Percentiles rank a stretch among this genome's conserved stretches.
phyloP scores from a whole-genome alignment of 2,329 filamentous ascomycete genomes.

The Pseudocercospora vitis region DNA sequence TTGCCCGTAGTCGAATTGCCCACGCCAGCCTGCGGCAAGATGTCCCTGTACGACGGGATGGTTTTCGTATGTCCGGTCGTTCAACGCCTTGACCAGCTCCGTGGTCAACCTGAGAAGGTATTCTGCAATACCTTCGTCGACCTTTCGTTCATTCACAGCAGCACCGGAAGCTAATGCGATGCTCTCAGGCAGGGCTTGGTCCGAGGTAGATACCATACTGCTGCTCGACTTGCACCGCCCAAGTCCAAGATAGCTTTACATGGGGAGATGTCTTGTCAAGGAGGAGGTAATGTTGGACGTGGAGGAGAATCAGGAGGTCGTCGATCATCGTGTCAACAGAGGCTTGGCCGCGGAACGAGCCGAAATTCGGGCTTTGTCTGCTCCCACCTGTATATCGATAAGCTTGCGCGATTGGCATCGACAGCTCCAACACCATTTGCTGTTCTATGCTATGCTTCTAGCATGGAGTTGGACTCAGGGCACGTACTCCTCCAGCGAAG shows the following conservation, averaged over 20 bases:
- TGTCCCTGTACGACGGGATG: neutral
- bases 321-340: neutral
- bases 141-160: neutral
- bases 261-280: neutral
- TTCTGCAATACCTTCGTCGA: neutral
- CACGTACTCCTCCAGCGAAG: too few species aligned
- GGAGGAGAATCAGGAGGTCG: neutral
- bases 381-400: neutral
- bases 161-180: neutral
- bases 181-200: neutral
- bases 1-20: constrained; percentile 4
- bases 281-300: neutral
- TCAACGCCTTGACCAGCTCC: neutral
- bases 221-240: neutral
- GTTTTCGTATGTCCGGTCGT: neutral
- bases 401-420: neutral
- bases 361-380: neutral
- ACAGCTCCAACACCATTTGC: neutral
- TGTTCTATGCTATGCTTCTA: too few species aligned
- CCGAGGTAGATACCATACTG: neutral
- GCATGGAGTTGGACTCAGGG: too few species aligned
- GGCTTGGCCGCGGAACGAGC: neutral
- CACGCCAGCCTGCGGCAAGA: neutral
- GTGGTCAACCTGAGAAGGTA: neutral
- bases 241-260: neutral